Conservation (phyloP, 768 basidiomycete species). For the Pleurotus pulmonarius region DNA sequence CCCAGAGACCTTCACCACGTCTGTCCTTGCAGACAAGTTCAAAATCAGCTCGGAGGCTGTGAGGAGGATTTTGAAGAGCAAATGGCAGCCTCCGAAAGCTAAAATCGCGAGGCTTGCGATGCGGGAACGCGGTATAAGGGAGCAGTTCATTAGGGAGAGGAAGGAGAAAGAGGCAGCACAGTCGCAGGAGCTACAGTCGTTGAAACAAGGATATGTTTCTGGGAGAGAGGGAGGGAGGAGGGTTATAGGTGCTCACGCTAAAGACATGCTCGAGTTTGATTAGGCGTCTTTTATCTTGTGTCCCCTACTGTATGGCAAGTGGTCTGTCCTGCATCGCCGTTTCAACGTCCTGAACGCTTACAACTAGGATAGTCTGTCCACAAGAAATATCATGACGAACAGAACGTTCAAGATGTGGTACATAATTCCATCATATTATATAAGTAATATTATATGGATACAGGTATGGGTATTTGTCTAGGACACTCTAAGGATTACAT, state of each 20-base stretch:
- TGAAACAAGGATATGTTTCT: neutral
- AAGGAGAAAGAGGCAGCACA: slow-evolving; percentile 4
- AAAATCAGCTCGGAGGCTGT: slow-evolving; percentile 80
- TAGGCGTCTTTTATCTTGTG: neutral
- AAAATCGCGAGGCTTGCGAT: slow-evolving; percentile 44
- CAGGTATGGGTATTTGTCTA: neutral
- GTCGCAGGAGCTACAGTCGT: neutral
- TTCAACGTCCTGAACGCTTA: too few species aligned
- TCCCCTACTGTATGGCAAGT: too few species aligned
- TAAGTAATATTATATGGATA: slow-evolving; percentile 1
- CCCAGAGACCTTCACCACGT: slow-evolving; percentile 59
- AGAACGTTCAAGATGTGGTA: too few species aligned
- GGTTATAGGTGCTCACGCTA: slow-evolving; percentile 5
- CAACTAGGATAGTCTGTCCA: too few species aligned
- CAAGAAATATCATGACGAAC: too few species aligned
- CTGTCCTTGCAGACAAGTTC: slow-evolving; percentile 72
- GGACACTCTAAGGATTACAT: slow-evolving; percentile 2
- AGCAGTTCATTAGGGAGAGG: slow-evolving; percentile 30
- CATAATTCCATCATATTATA: neutral
- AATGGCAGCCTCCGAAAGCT: slow-evolving; percentile 60
- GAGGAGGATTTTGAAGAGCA: slow-evolving; percentile 72
- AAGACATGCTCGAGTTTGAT: slow-evolving; percentile 8
- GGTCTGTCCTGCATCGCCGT: too few species aligned
- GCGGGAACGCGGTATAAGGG: slow-evolving; percentile 44
- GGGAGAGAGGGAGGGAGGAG: neutral